Conservation (phyloP, 2,329 filamentous ascomycete species). For the Decorospora gaudefroyi region DNA sequence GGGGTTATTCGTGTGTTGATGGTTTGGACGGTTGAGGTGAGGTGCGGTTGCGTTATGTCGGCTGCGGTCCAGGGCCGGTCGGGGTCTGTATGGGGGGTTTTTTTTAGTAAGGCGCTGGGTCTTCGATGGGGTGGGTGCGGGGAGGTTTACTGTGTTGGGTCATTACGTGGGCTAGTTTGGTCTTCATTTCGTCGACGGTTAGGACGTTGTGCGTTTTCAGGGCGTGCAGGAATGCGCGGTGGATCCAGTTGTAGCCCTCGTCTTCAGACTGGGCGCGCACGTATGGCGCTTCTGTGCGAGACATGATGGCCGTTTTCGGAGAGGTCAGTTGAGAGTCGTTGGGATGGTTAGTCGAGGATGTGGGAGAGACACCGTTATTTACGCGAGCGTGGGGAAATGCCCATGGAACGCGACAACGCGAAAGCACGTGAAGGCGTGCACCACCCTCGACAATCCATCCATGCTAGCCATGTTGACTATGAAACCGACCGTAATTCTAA, state of each 20-base stretch:
- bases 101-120: slow-evolving; percentile 13
- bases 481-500: too few species aligned
- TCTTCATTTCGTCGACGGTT: slow-evolving; percentile 73
- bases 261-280: slow-evolving; percentile 19
- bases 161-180: slow-evolving; percentile 74
- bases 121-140: neutral
- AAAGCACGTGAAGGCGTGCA: slow-evolving; percentile 30
- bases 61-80: slow-evolving; percentile 57
- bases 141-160: slow-evolving; percentile 58
- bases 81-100: slow-evolving; percentile 39
- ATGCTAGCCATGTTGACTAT: too few species aligned
- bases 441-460: too few species aligned
- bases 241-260: slow-evolving; percentile 56
- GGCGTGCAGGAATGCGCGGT: slow-evolving; percentile 89
- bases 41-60: slow-evolving; percentile 69
- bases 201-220: slow-evolving; percentile 78
- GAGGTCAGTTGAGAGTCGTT: neutral
- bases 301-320: slow-evolving; percentile 12
- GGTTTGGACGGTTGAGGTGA: slow-evolving; percentile 69
- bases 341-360: neutral
- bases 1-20: slow-evolving; percentile 74
- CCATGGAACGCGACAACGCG: slow-evolving; percentile 26
- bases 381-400: slow-evolving; percentile 11
- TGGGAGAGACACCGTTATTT: neutral
- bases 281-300: slow-evolving; percentile 20